These are phyloP conservation scores for Penicillium sp. DNA, from an alignment of 2,329 filamentous ascomycete genomes.

Conservation along the genomic window DNA sequence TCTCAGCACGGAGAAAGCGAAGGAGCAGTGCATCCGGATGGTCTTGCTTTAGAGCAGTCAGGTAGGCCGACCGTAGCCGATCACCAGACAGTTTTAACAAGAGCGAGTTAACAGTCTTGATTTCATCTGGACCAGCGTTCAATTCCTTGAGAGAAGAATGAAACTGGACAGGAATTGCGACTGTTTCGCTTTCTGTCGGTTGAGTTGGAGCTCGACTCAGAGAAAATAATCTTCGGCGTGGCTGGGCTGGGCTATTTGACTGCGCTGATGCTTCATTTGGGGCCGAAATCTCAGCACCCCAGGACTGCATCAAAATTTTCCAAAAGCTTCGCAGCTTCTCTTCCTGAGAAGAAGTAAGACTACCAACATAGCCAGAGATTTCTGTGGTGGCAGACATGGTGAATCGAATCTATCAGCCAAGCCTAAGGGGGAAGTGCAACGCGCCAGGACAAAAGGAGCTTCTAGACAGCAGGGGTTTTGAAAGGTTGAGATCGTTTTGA, in stretches of 20 bases:
- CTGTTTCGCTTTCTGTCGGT: constrained; percentile 14
- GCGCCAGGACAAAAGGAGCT: not conserved
- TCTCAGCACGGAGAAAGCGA: constrained; percentile 47
- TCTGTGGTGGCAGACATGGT: constrained; percentile 2
- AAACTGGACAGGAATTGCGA: constrained; percentile 18
- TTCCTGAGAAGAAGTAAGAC: constrained; percentile 17
- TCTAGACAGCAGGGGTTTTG: not conserved
- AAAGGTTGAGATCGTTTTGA: not conserved
- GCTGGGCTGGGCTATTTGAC: not conserved
- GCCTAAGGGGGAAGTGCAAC: not conserved
- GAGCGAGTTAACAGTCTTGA: constrained; percentile 26
- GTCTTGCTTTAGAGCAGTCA: constrained; percentile 34
- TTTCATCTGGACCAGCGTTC: constrained; percentile 12
- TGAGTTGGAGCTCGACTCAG: constrained; percentile 12
- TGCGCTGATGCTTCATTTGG: constrained; percentile 5
- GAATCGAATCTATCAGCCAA: not conserved
- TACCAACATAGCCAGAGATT: constrained; percentile 18
- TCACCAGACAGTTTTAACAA: constrained; percentile 29
- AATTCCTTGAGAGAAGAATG: constrained; percentile 14
- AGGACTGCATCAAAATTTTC: constrained; percentile 23
- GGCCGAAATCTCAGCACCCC: constrained; percentile 12
- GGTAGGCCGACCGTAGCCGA: constrained; percentile 20
- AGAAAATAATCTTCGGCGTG: constrained; percentile 21
- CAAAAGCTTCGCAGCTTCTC: constrained; percentile 21
- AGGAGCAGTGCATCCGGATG: constrained; percentile 46